Evolutionary conservation across 352 stramenopile species (phyloP).

Genomic region (Pythium rhizo-oryzae): DNA sequence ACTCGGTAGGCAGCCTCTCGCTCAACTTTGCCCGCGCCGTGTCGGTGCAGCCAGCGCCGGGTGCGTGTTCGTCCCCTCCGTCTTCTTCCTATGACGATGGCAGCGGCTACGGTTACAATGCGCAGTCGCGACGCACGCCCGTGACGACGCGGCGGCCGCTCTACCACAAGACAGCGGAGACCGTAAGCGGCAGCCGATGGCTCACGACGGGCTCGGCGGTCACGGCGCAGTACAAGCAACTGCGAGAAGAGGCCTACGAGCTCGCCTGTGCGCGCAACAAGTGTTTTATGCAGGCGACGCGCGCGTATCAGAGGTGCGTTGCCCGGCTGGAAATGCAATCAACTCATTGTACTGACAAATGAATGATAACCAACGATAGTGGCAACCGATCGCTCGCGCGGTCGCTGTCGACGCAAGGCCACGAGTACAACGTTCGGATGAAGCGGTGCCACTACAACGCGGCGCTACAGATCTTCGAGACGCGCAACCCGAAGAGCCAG

Average conservation of each 20-base stretch:
- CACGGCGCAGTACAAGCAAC: slow-evolving; percentile 68
- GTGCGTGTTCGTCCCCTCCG: slow-evolving; percentile 7
- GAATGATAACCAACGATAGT: slow-evolving; percentile 27
- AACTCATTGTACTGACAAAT: too few relatives aligned
- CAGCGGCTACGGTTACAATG: slow-evolving; percentile 7
- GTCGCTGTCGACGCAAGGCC: slow-evolving; percentile 71
- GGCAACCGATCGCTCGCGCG: slow-evolving; percentile 77
- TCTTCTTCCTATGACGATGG: slow-evolving; percentile 16
- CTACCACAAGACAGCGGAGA: slow-evolving; percentile 61
- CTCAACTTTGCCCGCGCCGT: slow-evolving; percentile 85
- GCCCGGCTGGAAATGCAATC: too few relatives aligned
- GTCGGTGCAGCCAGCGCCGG: slow-evolving; percentile 44
- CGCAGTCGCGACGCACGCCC: slow-evolving; percentile 15
- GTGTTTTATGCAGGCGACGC: slow-evolving; percentile 87
- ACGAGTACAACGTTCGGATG: slow-evolving; percentile 86
- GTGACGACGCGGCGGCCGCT: slow-evolving; percentile 36
- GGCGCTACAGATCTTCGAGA: slow-evolving; percentile 77
- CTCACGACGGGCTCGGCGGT: slow-evolving; percentile 64
- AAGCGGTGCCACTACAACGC: slow-evolving; percentile 81
- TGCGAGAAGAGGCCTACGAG: slow-evolving; percentile 80
- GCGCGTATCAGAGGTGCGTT: slow-evolving; percentile 74
- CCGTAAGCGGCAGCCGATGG: slow-evolving; percentile 50
- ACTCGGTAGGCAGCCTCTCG: slow-evolving; percentile 41
- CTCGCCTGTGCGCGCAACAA: slow-evolving; percentile 83
- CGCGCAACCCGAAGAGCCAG: slow-evolving; percentile 74